Conservation (phyloP, 805 yeast genomes). For the Starmerella sirachaensis region DNA sequence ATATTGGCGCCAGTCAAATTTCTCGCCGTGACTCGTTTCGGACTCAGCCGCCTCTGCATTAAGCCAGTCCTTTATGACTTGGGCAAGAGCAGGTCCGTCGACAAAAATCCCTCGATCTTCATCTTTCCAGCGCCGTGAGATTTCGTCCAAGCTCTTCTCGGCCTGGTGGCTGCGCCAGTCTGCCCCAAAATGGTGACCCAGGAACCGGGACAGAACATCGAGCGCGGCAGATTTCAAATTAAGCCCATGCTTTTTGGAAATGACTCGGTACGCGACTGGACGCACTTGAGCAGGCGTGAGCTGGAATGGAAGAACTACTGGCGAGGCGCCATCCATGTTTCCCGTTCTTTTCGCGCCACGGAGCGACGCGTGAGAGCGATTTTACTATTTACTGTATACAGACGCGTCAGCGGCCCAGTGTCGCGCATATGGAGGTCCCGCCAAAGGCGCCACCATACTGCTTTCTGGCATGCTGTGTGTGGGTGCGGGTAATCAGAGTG, state of each 20-base stretch:
- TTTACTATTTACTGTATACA: no score
- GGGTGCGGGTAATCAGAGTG: no score
- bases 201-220: constrained; percentile 53
- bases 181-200: constrained; percentile 67
- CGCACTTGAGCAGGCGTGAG: constrained; percentile 73
- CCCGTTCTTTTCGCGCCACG: background rate
- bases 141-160: constrained; percentile 56
- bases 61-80: constrained; percentile 50
- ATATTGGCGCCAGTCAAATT: constrained; percentile 59
- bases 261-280: constrained; percentile 79
- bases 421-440: no score
- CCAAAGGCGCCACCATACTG: no score
- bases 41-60: constrained; percentile 16
- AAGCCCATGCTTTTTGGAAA: constrained; percentile 86
- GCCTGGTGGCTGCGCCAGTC: constrained; percentile 70
- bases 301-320: constrained; percentile 54
- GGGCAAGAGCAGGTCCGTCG: constrained; percentile 57
- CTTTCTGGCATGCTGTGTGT: no score
- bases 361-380: no score
- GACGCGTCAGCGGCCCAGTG: no score
- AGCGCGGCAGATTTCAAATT: constrained; percentile 82
- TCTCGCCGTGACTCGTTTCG: background rate
- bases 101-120: constrained; percentile 80
- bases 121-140: constrained; percentile 75
- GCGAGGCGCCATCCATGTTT: constrained; percentile 15